Conservation (phyloP, 2,329 filamentous ascomycete species). For the Arthrocladium fulminans region DNA sequence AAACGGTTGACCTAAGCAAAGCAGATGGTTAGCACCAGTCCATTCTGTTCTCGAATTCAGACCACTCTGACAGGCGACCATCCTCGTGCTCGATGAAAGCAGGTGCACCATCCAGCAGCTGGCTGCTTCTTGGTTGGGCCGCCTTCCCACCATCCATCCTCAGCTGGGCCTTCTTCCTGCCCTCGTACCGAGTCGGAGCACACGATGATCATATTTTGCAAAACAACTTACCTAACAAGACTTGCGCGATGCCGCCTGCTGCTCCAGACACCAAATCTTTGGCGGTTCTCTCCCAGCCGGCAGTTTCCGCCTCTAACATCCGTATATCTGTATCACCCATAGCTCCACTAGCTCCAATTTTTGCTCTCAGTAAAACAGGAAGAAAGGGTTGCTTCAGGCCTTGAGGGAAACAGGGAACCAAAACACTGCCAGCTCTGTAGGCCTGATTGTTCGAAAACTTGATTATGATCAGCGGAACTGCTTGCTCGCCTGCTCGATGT, state of each 20-base stretch:
- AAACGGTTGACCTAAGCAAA: conserved; percentile 52
- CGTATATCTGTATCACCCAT: conserved; percentile 7
- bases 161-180: background rate
- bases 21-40: background rate
- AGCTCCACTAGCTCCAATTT: background rate
- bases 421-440: background rate
- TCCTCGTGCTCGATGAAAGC: background rate
- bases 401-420: background rate
- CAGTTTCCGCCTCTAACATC: conserved; percentile 24
- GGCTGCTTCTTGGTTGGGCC: too few relatives aligned
- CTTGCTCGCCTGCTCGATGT: background rate
- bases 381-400: background rate
- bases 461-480: background rate
- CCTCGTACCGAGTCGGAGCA: background rate
- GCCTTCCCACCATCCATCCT: too few relatives aligned
- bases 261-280: conserved; percentile 92
- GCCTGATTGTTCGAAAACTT: background rate
- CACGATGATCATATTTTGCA: background rate
- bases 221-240: conserved; percentile 68
- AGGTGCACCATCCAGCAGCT: too few relatives aligned
- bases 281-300: conserved; percentile 49
- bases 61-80: background rate
- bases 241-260: conserved; percentile 85
- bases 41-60: conserved; percentile 10
- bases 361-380: background rate